A percentile compares a stretch with the other conserved stretches of the same genome.
Conservation (phyloP, 2,329 filamentous ascomycete genomes). For the Thermothelomyces thermophilus region DNA sequence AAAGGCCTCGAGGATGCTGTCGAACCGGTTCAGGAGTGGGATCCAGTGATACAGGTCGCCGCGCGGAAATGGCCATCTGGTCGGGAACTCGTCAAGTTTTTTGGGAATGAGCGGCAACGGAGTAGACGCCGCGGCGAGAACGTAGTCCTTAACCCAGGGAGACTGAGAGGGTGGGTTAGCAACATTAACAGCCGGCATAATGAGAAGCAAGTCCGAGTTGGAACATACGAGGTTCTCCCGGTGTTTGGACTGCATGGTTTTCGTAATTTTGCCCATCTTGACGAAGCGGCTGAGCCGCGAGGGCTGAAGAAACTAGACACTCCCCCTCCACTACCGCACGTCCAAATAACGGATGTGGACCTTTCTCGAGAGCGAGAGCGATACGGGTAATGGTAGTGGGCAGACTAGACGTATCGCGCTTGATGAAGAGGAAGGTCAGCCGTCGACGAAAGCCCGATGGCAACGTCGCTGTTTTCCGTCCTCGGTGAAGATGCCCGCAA, state of each 20-base stretch:
- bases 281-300: constrained; percentile 54
- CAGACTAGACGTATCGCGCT: not conserved
- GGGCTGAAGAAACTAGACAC: constrained; percentile 33
- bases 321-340: constrained; percentile 52
- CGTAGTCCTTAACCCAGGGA: constrained; percentile 77
- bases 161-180: constrained; percentile 52
- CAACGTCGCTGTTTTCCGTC: not conserved
- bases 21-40: constrained; percentile 84
- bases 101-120: constrained; percentile 71
- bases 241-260: constrained; percentile 60
- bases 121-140: constrained; percentile 60
- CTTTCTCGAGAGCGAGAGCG: constrained; percentile 25
- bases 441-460: not conserved
- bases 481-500: constrained; percentile 1
- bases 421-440: not conserved
- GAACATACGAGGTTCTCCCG: constrained; percentile 58
- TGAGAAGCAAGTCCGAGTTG: not conserved
- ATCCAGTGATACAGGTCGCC: constrained; percentile 99
- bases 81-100: constrained; percentile 73
- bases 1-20: constrained; percentile 77
- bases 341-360: constrained; percentile 36
- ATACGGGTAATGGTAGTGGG: not conserved
- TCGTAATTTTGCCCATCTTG: constrained; percentile 64
- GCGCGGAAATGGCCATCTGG: constrained; percentile 88
- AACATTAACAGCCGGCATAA: not conserved